A percentile compares a stretch with the other conserved stretches of the same genome.
Conservation (phyloP, 352 stramenopile genomes). For the Phytophthora parvispora region DNA sequence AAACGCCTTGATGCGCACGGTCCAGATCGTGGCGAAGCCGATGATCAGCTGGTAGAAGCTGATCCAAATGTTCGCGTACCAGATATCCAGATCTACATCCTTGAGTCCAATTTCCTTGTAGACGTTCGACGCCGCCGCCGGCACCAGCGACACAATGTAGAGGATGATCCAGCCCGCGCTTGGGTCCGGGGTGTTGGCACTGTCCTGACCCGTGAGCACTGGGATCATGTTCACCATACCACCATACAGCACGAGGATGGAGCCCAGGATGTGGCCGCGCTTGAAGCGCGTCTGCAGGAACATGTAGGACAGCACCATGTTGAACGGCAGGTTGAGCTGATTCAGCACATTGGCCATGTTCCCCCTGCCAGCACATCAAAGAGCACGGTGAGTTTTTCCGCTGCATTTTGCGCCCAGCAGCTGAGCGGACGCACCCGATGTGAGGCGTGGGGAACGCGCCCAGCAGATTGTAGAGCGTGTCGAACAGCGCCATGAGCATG, state of each 20-base stretch:
- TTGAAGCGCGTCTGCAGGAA: conserved; percentile 87
- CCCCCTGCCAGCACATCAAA: conserved; percentile 44
- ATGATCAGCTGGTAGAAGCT: conserved; percentile 88
- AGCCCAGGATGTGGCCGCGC: conserved; percentile 85
- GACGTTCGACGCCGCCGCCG: conserved; percentile 80
- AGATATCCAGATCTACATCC: conserved; percentile 90
- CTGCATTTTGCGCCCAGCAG: not conserved
- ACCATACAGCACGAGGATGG: conserved; percentile 88
- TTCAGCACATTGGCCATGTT: conserved; percentile 90
- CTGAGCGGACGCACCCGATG: conserved; percentile 66
- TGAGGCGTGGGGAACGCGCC: conserved; percentile 86
- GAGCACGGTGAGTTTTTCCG: not conserved
- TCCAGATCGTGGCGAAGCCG: conserved; percentile 80
- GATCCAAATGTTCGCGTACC: conserved; percentile 91
- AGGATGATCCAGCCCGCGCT: conserved; percentile 82
- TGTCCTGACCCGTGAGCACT: conserved; percentile 70
- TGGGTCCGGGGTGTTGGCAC: conserved; percentile 78
- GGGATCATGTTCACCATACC: conserved; percentile 90
- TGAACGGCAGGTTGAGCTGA: conserved; percentile 89
- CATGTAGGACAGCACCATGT: conserved; percentile 87
- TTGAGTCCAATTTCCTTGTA: conserved; percentile 94
- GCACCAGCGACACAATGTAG: conserved; percentile 81
- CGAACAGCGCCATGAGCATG: conserved; percentile 87
- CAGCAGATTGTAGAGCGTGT: conserved; percentile 88
- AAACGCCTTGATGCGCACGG: conserved; percentile 83